Base-by-base conservation (phyloP, 116 monocot species). In the Phalaenopsis hybrid region DNA sequence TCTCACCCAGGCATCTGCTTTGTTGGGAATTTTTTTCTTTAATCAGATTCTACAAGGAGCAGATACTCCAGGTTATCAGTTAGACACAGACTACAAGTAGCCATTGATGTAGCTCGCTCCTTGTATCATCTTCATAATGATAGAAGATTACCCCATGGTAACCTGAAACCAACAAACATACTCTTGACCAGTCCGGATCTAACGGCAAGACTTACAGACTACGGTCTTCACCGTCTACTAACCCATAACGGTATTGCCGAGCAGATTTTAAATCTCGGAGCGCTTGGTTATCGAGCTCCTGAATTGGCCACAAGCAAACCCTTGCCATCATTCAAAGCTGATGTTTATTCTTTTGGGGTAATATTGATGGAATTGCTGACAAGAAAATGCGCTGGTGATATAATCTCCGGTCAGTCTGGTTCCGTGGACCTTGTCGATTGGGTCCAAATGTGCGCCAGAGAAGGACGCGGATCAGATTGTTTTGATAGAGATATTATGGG, bases 321-420 rank as follows among this genome's bases (percentile, higher is more conserved):
- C 18, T 50, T 77, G 20, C 92, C 92, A 10, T 84, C 96, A 20
- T 91, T 86, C 43, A 93, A 94, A 83, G 92, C 88, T 10, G 97
- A 97, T 37, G 90, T 94, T 2, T 97, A 93, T 61, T 87, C 98
- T 6, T 93, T 95, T 51, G 98, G 98, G 1, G 95, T 98, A 78
- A 88, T 98, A 41, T 25, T 98, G 21, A 89, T 98, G 98, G 98
- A 98, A 82, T 80, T 98, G 77, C 69, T 98, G 59, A 98, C 98
- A 37, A 78, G 93, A 45, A 91, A 88, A 78, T 92, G 98, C 77
- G 98, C 95, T 21, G 98, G 92, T 15, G 98, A 98, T 81, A 98
- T 98, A 13, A 92, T 98, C 61, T 98, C 95, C 2, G 98, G 98
- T 73, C 95, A 98, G 85, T 85, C 88, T 0, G 95, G 93, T 16